A percentile compares a stretch with the other conserved stretches of the same genome.
These are phyloP conservation scores for Colletotrichum gigasporum DNA, from an alignment of 2,329 filamentous ascomycete genomes.

Conservation along the genomic window DNA sequence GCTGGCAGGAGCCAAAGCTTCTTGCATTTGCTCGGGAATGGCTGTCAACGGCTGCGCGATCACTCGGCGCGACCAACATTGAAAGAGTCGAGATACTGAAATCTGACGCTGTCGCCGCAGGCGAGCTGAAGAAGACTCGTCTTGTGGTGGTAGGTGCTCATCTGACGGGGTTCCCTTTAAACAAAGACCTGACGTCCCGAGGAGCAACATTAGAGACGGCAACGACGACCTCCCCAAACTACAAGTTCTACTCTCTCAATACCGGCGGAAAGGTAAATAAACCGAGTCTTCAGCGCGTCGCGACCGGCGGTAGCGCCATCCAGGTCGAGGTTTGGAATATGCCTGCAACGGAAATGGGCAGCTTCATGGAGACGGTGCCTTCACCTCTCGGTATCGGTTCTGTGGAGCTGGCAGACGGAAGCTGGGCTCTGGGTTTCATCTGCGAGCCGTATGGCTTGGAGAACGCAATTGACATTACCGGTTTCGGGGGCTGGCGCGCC, in stretches of 20 bases:
- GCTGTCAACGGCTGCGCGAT: conserved; percentile 34
- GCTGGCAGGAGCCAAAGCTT: conserved; percentile 46
- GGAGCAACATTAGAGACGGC: conserved; percentile 37
- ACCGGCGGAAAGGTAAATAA: conserved; percentile 35
- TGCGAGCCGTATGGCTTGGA: conserved; percentile 46
- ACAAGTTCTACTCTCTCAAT: conserved; percentile 41
- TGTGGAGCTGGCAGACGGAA: conserved; percentile 43
- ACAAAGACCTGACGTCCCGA: conserved; percentile 42
- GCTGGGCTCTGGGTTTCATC: conserved; percentile 47
- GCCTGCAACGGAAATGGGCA: conserved; percentile 39
- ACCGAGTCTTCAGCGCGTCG: conserved; percentile 43
- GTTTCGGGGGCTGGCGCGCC: conserved; percentile 42
- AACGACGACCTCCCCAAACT: conserved; percentile 41
- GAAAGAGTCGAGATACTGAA: conserved; percentile 16
- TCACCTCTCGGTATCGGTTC: conserved; percentile 46
- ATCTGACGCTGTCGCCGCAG: conserved; percentile 29
- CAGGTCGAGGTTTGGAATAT: conserved; percentile 48
- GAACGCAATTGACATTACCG: conserved; percentile 42
- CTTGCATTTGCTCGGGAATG: conserved; percentile 40
- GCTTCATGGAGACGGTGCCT: conserved; percentile 44
- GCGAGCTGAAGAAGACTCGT: conserved; percentile 20
- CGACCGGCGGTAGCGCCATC: conserved; percentile 37
- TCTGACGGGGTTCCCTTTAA: conserved; percentile 44
- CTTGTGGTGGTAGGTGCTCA: conserved; percentile 47
- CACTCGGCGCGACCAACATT: conserved; percentile 41